These are phyloP conservation scores for Cladorrhinum samala DNA, from an alignment of 495 filamentous ascomycete species.

Conservation along the genomic window DNA sequence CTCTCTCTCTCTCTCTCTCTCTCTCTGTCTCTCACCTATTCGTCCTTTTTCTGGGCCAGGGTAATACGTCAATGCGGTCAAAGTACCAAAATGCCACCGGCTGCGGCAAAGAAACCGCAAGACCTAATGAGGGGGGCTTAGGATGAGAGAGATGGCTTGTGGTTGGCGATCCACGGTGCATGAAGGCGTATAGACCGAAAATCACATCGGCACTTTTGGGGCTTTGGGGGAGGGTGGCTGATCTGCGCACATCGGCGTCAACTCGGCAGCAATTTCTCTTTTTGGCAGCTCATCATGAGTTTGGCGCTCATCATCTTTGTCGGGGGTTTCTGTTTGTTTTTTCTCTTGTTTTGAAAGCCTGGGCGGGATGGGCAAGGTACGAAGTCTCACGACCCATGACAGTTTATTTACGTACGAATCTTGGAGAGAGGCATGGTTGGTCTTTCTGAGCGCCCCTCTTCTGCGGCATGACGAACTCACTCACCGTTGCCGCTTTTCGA, in stretches of 20 bases:
- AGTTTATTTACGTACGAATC: not conserved
- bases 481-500: not conserved
- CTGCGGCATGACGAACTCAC: no score
- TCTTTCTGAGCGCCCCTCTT: no score
- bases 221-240: conserved; percentile 1
- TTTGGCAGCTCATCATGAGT: not conserved
- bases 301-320: conserved; percentile 10
- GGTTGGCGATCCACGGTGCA: not conserved
- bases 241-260: conserved; percentile 16
- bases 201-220: conserved; percentile 1
- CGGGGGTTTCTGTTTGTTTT: conserved; percentile 1
- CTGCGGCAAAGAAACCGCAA: no score
- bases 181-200: conserved; percentile 1
- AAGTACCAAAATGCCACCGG: no score
- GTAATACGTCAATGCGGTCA: no score
- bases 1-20: no score
- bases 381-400: conserved; percentile 18
- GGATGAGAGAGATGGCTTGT: not conserved
- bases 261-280: conserved; percentile 3
- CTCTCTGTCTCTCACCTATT: no score
- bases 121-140: no score
- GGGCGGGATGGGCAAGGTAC: not conserved
- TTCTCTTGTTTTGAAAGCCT: conserved; percentile 4
- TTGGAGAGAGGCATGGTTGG: not conserved
- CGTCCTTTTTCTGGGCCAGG: no score